Percentiles rank a stretch among this genome's conserved stretches.
phyloP scores from a whole-genome alignment of 2,329 filamentous ascomycete species.

The Verticillium longisporum region DNA sequence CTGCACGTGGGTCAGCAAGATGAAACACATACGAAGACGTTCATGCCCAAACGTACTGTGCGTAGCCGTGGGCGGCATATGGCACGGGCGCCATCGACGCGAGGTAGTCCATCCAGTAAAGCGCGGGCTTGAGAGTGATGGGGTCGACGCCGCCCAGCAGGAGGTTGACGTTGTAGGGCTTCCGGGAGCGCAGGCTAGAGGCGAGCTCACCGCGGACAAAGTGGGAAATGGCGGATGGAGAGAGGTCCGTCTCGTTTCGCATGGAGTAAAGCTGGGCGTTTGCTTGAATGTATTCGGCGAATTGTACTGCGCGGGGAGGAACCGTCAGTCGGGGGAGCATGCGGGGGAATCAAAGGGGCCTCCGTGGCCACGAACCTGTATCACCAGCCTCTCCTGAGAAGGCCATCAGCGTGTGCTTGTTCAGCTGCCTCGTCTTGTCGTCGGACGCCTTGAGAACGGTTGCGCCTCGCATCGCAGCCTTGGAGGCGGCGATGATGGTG shows the following conservation, averaged over 20 bases:
- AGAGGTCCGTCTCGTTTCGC: slow-evolving; percentile 91
- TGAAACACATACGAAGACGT: neutral
- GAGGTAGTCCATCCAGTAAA: slow-evolving; percentile 98
- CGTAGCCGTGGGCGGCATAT: slow-evolving; percentile 96
- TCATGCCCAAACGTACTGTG: slow-evolving; percentile 59
- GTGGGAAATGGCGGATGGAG: slow-evolving; percentile 79
- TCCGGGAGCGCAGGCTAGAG: slow-evolving; percentile 79
- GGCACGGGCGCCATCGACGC: slow-evolving; percentile 81
- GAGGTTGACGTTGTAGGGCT: slow-evolving; percentile 95
- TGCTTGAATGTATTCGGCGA: slow-evolving; percentile 98
- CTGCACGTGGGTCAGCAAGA: slow-evolving; percentile 32
- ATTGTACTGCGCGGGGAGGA: slow-evolving; percentile 64
- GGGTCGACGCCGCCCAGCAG: slow-evolving; percentile 90
- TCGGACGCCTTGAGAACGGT: slow-evolving; percentile 92
- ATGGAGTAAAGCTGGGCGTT: slow-evolving; percentile 98
- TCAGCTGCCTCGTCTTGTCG: slow-evolving; percentile 91
- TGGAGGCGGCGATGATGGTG: slow-evolving; percentile 93
- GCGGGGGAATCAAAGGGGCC: neutral
- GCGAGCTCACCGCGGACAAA: slow-evolving; percentile 95
- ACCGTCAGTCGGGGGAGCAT: neutral
- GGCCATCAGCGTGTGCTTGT: slow-evolving; percentile 90
- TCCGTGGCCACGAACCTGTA: slow-evolving; percentile 55
- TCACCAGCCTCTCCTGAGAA: slow-evolving; percentile 96
- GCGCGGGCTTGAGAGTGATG: slow-evolving; percentile 80
- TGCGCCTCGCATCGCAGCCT: slow-evolving; percentile 95